Evolutionary conservation across 1,139 yeast genomes (phyloP), one percentile per base, ranked within the genome.

Genomic region (Lodderomyces elongisporus): DNA sequence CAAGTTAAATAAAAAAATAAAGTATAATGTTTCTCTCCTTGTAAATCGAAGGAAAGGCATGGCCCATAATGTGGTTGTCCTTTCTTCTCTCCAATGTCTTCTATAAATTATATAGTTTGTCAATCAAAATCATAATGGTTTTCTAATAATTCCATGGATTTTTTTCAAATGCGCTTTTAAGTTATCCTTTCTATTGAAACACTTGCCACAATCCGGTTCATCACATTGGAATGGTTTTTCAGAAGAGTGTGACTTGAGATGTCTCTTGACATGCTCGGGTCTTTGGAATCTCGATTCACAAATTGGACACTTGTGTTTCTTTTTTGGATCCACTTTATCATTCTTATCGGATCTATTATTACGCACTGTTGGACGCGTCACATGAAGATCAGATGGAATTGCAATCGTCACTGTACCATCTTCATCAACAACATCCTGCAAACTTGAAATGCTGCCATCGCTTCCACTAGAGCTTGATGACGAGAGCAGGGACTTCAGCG

Each of bases 221-320:
- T 78, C 77, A 58, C 97, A 89, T 36, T 68, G 74, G 53, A 73
- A 88, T 4, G 96, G 96, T 52, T 84, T 83, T 46, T 85, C 96
- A 21, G 85, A 77, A 3, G 93, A 79, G 58, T 89, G 97, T 20
- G 87, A 77, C 48, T 93, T 72, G 76, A 83, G 68, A 54, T 89
- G 97, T 50, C 97, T 71, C 54, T 87, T 85, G 36, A 89, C 85
- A 62, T 91, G 96, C 51, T 91, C 96, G 23, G 93, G 89, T 40
- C 97, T 70, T 53, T 85, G 89, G 66, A 89, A 89, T 34, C 76
- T 59, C 32, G 81, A 74, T 34, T 74, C 75, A 48, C 95, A 80
- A 40, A 87, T 66, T n/a, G 84, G 81, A 62, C 96, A 88, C 45
- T 71, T 71, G 57, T 84, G 89, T 33, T 69, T 66, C 53, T 77